Evolutionary conservation across 2,329 filamentous ascomycete genomes (phyloP).

Genomic region (Parastagonospora nodorum): DNA sequence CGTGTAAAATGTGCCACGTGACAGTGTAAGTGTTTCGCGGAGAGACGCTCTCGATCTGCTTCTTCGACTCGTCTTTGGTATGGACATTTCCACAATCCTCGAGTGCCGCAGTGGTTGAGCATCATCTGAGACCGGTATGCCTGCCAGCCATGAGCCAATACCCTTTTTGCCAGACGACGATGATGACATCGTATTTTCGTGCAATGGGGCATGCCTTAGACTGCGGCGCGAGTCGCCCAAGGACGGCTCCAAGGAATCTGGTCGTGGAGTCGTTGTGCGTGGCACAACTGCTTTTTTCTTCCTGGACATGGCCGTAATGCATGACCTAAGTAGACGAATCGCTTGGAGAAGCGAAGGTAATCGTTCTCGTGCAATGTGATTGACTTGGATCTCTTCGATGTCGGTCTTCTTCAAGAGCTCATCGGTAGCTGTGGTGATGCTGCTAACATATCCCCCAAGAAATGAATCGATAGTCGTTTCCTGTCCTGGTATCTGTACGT

Average conservation of each 20-base stretch:
- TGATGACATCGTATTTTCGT: slow-evolving; percentile 6
- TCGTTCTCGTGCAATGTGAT: slow-evolving; percentile 29
- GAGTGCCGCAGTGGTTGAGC: slow-evolving; percentile 22
- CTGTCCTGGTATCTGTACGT: slow-evolving; percentile 25
- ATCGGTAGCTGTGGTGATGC: slow-evolving; percentile 21
- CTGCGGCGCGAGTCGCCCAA: slow-evolving; percentile 29
- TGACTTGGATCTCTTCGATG: slow-evolving; percentile 30
- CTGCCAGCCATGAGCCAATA: slow-evolving; percentile 38
- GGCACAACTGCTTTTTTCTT: slow-evolving; percentile 8
- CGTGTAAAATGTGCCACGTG: slow-evolving; percentile 36
- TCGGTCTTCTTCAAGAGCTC: slow-evolving; percentile 31
- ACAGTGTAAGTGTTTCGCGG: slow-evolving; percentile 17
- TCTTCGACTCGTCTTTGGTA: slow-evolving; percentile 5
- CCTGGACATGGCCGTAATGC: slow-evolving; percentile 24
- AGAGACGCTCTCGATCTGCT: slow-evolving; percentile 16
- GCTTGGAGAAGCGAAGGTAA: slow-evolving; percentile 30
- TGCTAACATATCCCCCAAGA: slow-evolving; percentile 19
- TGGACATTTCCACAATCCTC: slow-evolving; percentile 15
- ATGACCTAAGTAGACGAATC: slow-evolving; percentile 28
- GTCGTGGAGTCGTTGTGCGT: slow-evolving; percentile 25
- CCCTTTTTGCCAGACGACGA: slow-evolving; percentile 17
- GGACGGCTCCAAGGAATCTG: slow-evolving; percentile 28
- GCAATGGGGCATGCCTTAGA: slow-evolving; percentile 18
- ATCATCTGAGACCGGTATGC: slow-evolving; percentile 30
- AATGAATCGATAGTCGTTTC: slow-evolving; percentile 27